A percentile compares a stretch with the other conserved stretches of the same genome.
Conservation (phyloP, 1,284 basidiomycete genomes). For the Melampsora americana region DNA sequence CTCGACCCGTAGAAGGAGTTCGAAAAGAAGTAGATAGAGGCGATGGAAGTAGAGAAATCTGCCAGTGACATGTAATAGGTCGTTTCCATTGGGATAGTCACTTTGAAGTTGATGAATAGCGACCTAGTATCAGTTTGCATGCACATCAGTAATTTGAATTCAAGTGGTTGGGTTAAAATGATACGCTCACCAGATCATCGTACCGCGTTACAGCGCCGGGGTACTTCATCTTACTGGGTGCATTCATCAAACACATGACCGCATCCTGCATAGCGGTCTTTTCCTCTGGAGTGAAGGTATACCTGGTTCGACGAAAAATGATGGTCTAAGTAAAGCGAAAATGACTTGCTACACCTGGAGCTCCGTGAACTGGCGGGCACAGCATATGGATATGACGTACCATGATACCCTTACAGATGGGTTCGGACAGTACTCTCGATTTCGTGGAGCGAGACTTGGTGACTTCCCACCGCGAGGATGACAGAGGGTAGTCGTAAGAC, state of each 20-base stretch:
- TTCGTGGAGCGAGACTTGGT: neutral
- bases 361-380: no score
- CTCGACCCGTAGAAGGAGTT: slow-evolving; percentile 27
- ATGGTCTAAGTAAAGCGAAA: no score
- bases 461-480: neutral
- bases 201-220: slow-evolving; percentile 34
- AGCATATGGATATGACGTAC: neutral
- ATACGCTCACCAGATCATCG: slow-evolving; percentile 34
- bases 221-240: slow-evolving; percentile 37
- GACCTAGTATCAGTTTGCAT: slow-evolving; percentile 11
- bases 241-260: slow-evolving; percentile 20
- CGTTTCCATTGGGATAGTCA: slow-evolving; percentile 34
- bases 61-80: slow-evolving; percentile 37
- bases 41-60: slow-evolving; percentile 33
- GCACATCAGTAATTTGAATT: no score
- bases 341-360: no score
- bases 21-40: slow-evolving; percentile 38
- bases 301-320: neutral
- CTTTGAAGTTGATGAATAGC: slow-evolving; percentile 41
- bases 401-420: slow-evolving; percentile 3
- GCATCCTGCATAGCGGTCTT: slow-evolving; percentile 25
- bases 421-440: neutral
- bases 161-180: neutral
- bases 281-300: slow-evolving; percentile 11
- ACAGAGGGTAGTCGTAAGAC: neutral